These are phyloP conservation scores for Coniochaeta prunicola DNA, from an alignment of 2,329 filamentous ascomycete species.

Conservation along the genomic window DNA sequence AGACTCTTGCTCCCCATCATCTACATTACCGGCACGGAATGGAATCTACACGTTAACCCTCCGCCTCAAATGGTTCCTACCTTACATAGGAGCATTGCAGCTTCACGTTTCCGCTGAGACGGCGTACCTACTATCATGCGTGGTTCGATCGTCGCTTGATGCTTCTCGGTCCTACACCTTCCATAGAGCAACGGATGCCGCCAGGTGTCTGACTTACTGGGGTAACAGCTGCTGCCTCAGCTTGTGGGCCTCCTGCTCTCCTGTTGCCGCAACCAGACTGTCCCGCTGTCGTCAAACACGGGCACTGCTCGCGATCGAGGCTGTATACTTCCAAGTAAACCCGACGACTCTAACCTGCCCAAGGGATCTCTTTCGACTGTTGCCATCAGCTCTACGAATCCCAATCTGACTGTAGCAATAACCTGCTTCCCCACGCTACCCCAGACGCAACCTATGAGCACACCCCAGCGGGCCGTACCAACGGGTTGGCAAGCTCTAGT, in stretches of 20 bases:
- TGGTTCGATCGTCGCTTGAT: neutral
- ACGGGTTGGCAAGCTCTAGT: slow-evolving; percentile 12
- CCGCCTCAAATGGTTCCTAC: too few species aligned
- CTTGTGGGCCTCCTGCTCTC: neutral
- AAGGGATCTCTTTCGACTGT: neutral
- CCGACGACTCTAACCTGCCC: neutral
- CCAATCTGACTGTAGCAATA: neutral
- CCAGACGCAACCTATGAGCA: neutral
- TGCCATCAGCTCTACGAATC: neutral
- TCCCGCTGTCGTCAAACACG: neutral
- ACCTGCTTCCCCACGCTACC: neutral
- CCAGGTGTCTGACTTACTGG: neutral
- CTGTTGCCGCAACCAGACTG: neutral
- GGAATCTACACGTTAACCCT: too few species aligned
- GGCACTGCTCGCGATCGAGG: too few species aligned
- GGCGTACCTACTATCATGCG: neutral
- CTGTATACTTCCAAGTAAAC: too few species aligned
- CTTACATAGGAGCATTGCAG: neutral
- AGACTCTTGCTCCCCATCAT: too few species aligned
- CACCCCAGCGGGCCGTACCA: neutral
- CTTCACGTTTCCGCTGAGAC: neutral
- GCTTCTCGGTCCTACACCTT: neutral
- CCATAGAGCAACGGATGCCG: neutral
- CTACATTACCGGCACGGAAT: too few species aligned
- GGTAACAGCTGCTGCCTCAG: neutral